phyloP scores from a whole-genome alignment of 169 alveolate genomes.

The Plasmodium knowlesi region DNA sequence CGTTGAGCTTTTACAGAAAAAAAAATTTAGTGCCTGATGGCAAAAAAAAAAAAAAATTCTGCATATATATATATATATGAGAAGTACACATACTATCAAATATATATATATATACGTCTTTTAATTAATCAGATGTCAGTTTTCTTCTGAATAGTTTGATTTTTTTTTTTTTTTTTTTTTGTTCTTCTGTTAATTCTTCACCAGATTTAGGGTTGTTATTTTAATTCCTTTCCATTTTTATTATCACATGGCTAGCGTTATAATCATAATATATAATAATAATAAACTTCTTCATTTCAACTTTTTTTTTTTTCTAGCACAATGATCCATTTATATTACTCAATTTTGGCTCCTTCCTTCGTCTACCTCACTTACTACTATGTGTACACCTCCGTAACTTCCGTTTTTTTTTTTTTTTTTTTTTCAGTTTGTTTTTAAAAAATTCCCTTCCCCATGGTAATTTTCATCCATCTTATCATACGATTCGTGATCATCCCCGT shows the following conservation, averaged over 20 bases:
- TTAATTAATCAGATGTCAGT: background rate
- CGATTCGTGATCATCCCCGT: background rate
- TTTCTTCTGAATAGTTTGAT: background rate
- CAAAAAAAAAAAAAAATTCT: constrained; percentile 7
- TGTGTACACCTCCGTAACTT: background rate
- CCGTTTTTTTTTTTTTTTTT: no score
- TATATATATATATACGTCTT: background rate
- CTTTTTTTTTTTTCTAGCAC: background rate
- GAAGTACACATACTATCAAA: background rate
- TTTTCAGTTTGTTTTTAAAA: background rate
- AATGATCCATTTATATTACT: background rate
- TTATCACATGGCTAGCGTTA: background rate
- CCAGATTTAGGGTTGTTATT: background rate
- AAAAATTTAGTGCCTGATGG: background rate
- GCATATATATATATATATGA: constrained; percentile 3
- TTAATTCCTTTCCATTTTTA: background rate
- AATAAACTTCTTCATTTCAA: background rate
- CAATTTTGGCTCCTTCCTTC: background rate
- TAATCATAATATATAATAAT: background rate
- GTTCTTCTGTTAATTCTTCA: background rate
- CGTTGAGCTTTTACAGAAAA: background rate
- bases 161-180: background rate
- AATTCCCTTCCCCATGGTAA: background rate
- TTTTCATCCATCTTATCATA: background rate
- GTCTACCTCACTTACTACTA: background rate